A percentile compares a stretch with the other conserved stretches of the same genome.
Conservation (phyloP, 805 yeast genomes). For the Ogataea zsoltii region DNA sequence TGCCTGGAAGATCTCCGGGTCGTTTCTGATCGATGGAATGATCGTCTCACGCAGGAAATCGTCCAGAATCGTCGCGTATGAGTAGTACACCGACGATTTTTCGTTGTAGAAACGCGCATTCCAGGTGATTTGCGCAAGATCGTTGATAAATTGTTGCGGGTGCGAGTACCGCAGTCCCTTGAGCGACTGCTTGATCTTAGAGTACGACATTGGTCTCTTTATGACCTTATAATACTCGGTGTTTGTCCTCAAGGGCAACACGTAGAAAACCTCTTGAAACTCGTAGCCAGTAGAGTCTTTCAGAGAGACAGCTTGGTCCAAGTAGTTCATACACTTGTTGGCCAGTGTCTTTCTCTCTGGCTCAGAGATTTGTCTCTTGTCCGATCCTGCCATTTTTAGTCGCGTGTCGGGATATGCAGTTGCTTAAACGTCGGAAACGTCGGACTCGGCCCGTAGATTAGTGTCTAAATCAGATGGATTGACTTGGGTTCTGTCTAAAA, state of each 20-base stretch:
- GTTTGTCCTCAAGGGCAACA: slow-evolving; percentile 70
- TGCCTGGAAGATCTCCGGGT: slow-evolving; percentile 38
- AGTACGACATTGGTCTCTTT: slow-evolving; percentile 77
- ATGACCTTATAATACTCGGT: slow-evolving; percentile 82
- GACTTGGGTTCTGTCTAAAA: too few species aligned
- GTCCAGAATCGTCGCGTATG: slow-evolving; percentile 65
- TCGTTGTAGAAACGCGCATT: slow-evolving; percentile 86
- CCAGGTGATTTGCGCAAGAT: slow-evolving; percentile 84
- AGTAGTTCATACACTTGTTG: slow-evolving; percentile 12
- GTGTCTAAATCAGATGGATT: too few species aligned
- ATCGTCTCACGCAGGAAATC: slow-evolving; percentile 45
- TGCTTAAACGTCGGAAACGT: background rate
- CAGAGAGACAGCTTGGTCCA: slow-evolving; percentile 27
- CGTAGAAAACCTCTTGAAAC: slow-evolving; percentile 51
- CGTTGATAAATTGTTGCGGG: slow-evolving; percentile 71
- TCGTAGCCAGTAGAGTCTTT: slow-evolving; percentile 30
- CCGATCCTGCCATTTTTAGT: slow-evolving; percentile 12
- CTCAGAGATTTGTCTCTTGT: slow-evolving; percentile 13
- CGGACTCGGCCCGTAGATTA: too few species aligned
- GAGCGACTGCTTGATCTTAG: slow-evolving; percentile 63
- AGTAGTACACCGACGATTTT: slow-evolving; percentile 64
- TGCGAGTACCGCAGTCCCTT: slow-evolving; percentile 53
- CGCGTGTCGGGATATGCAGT: background rate
- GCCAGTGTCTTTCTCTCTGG: slow-evolving; percentile 24
- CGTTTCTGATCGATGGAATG: slow-evolving; percentile 49